Evolutionary conservation across 306 rosid genomes (phyloP), one percentile per base, ranked within the genome.

Genomic region (Trifolium subterraneum): DNA sequence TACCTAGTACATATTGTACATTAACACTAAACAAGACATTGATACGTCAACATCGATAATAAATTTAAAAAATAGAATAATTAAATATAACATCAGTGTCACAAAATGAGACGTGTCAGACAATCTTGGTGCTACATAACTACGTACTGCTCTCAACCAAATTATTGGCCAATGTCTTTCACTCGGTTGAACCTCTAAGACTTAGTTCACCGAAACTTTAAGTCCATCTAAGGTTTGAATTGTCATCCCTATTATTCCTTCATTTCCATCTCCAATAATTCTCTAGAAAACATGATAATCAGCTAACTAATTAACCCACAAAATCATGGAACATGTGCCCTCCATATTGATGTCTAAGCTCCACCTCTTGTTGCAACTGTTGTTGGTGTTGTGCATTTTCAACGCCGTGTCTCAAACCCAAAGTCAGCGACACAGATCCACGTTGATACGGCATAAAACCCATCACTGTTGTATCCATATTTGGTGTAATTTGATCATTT

Each of bases 381-480:
- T 87, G 70, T 42, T 86, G 83, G 2, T 75, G 87, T n/a, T 85
- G 93, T 0, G 58, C 80, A 55, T 68, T 86, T 68, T 87, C 96
- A 19, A 83, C 92, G 7, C 86, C 88, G 13, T 87, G 96, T 65
- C 89, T 85, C 6, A 90, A 87, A 16, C 90, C 98, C 80, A 92
- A 69, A 2, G 96, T 94, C 12, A 94, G 77, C 8, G 99, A 88
- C 69, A 89, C 96, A 0, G 93, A 76, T 25, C 95, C 96, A 15
- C 81, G 76, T 27, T 81, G 71, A 75, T 80, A 90, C 0, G 97
- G 97, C 68, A 86, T 62, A 67, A 94, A 94, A 64, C 96, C 90
- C 74, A 84, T 86, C 64, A 88, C 13, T 16, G 90, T 83, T 3
- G 86, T 81, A 0, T 84, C 91, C 81, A 88, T 81, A 79, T 71